phyloP scores from a whole-genome alignment of 2,329 filamentous ascomycete species.

The Microdochium paspali region DNA sequence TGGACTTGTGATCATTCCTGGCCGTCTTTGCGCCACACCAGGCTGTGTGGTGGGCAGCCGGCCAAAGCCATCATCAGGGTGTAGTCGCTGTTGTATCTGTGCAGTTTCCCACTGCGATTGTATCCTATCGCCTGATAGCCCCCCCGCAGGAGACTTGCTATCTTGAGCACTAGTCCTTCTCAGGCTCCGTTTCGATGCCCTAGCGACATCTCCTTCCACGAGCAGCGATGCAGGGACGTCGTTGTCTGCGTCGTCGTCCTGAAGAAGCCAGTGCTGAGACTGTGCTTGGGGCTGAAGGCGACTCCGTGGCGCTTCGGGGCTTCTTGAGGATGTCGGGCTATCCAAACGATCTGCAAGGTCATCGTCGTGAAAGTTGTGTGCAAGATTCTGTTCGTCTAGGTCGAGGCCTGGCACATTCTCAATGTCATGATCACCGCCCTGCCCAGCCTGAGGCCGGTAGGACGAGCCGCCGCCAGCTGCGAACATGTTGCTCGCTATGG shows the following conservation, averaged over 20 bases:
- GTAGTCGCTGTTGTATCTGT: constrained; percentile 41
- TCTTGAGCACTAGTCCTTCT: constrained; percentile 10
- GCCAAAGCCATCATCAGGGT: constrained; percentile 23
- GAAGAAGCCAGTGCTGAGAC: constrained; percentile 3
- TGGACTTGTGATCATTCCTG: constrained; percentile 18
- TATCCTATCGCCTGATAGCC: constrained; percentile 31
- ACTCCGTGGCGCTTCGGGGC: constrained; percentile 11
- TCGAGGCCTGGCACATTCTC: constrained; percentile 32
- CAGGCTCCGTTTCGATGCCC: constrained; percentile 13
- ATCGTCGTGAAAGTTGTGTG: constrained; percentile 39
- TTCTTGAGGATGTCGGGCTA: constrained; percentile 34
- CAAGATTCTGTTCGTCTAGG: constrained; percentile 44
- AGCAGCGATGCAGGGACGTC: constrained; percentile 56
- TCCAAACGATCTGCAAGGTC: constrained; percentile 36
- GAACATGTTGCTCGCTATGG: constrained; percentile 39
- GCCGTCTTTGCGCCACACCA: constrained; percentile 5
- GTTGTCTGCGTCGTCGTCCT: constrained; percentile 43
- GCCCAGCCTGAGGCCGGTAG: constrained; percentile 40
- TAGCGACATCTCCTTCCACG: constrained; percentile 35
- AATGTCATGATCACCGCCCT: constrained; percentile 28
- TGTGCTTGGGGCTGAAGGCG: constrained; percentile 5
- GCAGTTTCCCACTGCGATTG: constrained; percentile 46
- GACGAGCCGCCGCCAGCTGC: constrained; percentile 32
- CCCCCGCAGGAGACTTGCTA: constrained; percentile 20
- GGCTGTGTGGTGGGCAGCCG: background rate